Base-by-base conservation (phyloP, 345 rosid genomes). In the Eucalyptus erythrocorys region DNA sequence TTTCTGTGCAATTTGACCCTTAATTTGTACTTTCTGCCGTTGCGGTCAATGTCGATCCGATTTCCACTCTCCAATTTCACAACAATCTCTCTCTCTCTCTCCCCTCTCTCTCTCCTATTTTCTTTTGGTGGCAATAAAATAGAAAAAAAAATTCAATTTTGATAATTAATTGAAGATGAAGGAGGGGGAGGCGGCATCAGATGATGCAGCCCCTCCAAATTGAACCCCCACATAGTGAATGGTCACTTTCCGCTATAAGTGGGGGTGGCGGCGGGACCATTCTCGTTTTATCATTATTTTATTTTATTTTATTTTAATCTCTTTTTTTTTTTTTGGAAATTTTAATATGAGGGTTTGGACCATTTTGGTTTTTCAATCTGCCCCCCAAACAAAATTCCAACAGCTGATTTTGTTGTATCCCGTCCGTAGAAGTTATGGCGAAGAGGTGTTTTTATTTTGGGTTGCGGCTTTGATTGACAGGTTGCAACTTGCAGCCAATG, bases 201-300 rank as follows among this genome's bases (percentile, higher is more conserved):
- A 64, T 64, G 19, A 64, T n/a, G 76, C 37, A 64, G 37, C 37
- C 37, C 76, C 16, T 27, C 66, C n/a, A 59, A 82, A 53, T 88
- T 86, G 85, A 88, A 68, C 85, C 51, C 5, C 37, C 50, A 71
- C 89, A 87, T 5, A 88, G 93, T 85, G 86, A 64, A 87, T 87
- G 89, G 95, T 93, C 94, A 91, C 91, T 94, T 91, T 94, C 95
- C 92, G 93, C 89, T 87, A 87, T 92, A 90, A 92, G 93, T 76
- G 86, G 66, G 88, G 89, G 71, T 16, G 90, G 34, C 87, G 88
- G 89, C 48, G 91, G 93, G 94, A 88, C 95, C 94, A 90, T 40
- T 10, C 90, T 88, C 37, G 40, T 5, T 80, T 88, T 61, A 27
- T 61, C 0, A 5, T 43, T 48, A 7, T 16, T 10, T 30, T 26